Conservation (phyloP, 2,329 filamentous ascomycete species). For the Beauveria varroae region DNA sequence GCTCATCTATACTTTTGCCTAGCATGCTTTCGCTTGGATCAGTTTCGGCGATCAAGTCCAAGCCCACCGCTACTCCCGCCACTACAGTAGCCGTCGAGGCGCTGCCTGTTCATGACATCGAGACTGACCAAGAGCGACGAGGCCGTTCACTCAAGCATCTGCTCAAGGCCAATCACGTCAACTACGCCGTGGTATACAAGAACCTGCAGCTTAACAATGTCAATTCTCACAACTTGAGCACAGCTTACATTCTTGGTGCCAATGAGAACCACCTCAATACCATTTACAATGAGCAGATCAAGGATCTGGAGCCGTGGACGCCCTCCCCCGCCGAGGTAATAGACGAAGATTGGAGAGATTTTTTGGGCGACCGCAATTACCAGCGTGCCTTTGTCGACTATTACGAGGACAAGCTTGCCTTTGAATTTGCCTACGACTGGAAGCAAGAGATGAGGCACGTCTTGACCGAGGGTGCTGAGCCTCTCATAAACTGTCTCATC, state of each 20-base stretch:
- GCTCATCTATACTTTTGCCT: conserved; percentile 20
- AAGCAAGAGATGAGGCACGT: conserved; percentile 68
- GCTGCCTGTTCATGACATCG: conserved; percentile 69
- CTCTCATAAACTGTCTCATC: conserved; percentile 73
- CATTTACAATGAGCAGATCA: conserved; percentile 72
- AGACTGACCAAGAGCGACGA: conserved; percentile 70
- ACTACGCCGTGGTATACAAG: conserved; percentile 77
- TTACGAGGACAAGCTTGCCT: conserved; percentile 83
- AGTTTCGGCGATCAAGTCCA: background rate
- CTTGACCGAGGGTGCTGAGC: conserved; percentile 65
- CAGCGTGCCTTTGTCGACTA: conserved; percentile 91
- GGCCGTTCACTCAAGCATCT: conserved; percentile 83
- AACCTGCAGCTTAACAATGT: conserved; percentile 74
- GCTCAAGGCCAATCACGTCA: conserved; percentile 84
- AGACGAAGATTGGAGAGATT: conserved; percentile 79
- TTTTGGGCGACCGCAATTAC: conserved; percentile 69
- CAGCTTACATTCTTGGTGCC: conserved; percentile 80
- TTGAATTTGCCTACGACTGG: conserved; percentile 73
- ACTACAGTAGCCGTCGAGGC: conserved; percentile 26
- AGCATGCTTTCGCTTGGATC: conserved; percentile 28
- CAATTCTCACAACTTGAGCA: conserved; percentile 70
- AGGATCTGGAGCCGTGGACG: conserved; percentile 68
- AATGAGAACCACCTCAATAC: conserved; percentile 63
- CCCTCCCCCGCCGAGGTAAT: conserved; percentile 80
- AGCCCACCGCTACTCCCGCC: background rate